Conservation (phyloP, 208 protist genomes). For the Leishmania lainsoni region DNA sequence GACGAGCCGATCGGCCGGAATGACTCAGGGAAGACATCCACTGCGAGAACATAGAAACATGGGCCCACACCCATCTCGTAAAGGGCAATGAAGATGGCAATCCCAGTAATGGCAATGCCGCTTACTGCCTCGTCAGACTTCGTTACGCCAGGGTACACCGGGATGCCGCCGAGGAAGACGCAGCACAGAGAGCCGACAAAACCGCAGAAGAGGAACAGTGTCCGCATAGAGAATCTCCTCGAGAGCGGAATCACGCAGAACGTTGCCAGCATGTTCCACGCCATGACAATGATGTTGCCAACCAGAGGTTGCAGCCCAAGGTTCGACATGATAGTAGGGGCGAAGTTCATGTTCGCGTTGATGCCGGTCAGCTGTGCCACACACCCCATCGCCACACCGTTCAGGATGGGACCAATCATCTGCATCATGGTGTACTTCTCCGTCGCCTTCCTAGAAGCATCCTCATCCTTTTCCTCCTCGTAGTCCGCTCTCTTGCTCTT, state of each 20-base stretch:
- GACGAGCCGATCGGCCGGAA: slow-evolving; percentile 60
- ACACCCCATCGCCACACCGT: slow-evolving; percentile 40
- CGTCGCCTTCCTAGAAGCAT: background rate
- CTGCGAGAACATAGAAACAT: slow-evolving; percentile 61
- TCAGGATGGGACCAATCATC: slow-evolving; percentile 38
- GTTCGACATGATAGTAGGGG: slow-evolving; percentile 55
- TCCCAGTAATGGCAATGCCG: slow-evolving; percentile 51
- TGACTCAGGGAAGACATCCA: slow-evolving; percentile 64
- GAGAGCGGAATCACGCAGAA: slow-evolving; percentile 59
- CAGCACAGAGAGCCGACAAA: slow-evolving; percentile 46
- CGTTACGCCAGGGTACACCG: slow-evolving; percentile 58
- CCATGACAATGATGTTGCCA: slow-evolving; percentile 69
- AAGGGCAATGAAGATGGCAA: slow-evolving; percentile 53
- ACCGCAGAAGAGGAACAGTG: slow-evolving; percentile 41
- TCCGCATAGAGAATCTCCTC: slow-evolving; percentile 44
- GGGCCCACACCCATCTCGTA: slow-evolving; percentile 64
- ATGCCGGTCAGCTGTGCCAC: slow-evolving; percentile 73
- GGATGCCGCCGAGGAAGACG: slow-evolving; percentile 56
- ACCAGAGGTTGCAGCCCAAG: slow-evolving; percentile 45
- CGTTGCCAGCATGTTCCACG: slow-evolving; percentile 59
- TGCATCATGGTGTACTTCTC: slow-evolving; percentile 26
- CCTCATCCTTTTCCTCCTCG: slow-evolving; percentile 19
- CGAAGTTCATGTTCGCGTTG: slow-evolving; percentile 75
- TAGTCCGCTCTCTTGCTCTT: background rate
- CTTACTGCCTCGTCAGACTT: slow-evolving; percentile 25